These are phyloP conservation scores for Calonectria hongkongensis DNA, from an alignment of 2,329 filamentous ascomycete species.

Conservation along the genomic window DNA sequence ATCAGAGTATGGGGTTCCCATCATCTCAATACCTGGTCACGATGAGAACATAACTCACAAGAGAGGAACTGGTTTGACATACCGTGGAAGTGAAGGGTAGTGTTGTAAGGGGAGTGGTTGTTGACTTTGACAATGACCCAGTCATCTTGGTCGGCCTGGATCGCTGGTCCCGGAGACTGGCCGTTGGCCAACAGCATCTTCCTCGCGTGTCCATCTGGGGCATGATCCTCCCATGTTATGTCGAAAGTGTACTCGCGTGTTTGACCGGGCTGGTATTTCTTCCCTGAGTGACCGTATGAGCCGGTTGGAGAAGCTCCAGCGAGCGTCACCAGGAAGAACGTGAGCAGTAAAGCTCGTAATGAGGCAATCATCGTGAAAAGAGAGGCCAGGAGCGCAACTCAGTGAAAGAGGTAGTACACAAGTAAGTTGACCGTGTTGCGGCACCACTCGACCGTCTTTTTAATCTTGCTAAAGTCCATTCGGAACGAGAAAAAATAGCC, in stretches of 20 bases:
- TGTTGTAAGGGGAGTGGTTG: constrained; percentile 68
- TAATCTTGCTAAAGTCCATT: constrained; percentile 15
- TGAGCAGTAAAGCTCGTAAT: constrained; percentile 11
- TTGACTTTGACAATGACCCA: constrained; percentile 65
- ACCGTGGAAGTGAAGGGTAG: constrained; percentile 72
- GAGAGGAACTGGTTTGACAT: background rate
- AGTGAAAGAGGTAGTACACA: constrained; percentile 20
- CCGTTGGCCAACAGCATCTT: constrained; percentile 74
- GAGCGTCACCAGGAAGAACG: constrained; percentile 15
- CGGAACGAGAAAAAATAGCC: background rate
- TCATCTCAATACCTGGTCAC: constrained; percentile 67
- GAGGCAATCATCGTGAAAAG: constrained; percentile 23
- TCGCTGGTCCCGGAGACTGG: constrained; percentile 76
- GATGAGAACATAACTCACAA: constrained; percentile 1
- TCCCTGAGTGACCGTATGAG: background rate
- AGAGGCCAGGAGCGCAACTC: background rate
- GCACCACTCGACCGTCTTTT: constrained; percentile 18
- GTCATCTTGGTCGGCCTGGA: constrained; percentile 73
- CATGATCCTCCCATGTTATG: constrained; percentile 61
- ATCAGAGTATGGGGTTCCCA: constrained; percentile 75
- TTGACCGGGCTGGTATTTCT: background rate
- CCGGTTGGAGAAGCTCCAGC: constrained; percentile 6
- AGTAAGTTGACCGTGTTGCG: constrained; percentile 31
- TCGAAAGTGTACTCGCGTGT: constrained; percentile 54
- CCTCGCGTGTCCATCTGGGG: constrained; percentile 66